A percentile compares a stretch with the other conserved stretches of the same genome.
Evolutionary conservation across 352 stramenopile species (phyloP).

Genomic region (Phytophthora meadii): DNA sequence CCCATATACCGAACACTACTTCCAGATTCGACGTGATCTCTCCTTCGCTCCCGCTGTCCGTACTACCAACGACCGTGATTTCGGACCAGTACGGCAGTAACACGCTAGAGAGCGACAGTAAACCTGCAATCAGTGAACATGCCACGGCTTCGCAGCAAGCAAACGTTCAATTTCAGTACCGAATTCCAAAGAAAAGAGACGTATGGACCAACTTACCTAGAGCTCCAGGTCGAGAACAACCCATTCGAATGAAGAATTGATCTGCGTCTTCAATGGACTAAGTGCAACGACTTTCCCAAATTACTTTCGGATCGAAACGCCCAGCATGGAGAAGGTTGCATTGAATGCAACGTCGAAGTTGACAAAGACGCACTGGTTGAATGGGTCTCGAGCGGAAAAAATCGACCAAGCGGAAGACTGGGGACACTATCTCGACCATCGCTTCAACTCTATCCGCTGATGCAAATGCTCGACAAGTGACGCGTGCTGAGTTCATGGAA

Average conservation of each 20-base stretch:
- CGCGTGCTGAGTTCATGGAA: conserved; percentile 66
- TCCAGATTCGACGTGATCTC: conserved; percentile 40
- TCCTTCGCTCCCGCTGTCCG: conserved; percentile 5
- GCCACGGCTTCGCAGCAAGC: conserved; percentile 36
- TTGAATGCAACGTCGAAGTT: conserved; percentile 5
- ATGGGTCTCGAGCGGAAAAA: conserved; percentile 29
- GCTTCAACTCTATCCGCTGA: conserved; percentile 40
- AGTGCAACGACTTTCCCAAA: conserved; percentile 10
- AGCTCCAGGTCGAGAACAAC: conserved; percentile 55
- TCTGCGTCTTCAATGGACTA: conserved; percentile 2
- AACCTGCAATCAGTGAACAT: conserved; percentile 39
- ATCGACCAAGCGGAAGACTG: conserved; percentile 28
- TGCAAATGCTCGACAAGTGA: conserved; percentile 55
- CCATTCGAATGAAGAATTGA: conserved; percentile 33
- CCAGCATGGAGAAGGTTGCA: conserved; percentile 6
- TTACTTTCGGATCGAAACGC: conserved; percentile 27
- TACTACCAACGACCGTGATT: conserved; percentile 26
- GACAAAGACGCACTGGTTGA: conserved; percentile 4
- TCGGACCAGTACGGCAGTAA: conserved; percentile 68
- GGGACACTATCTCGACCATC: conserved; percentile 2
- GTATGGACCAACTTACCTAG: conserved; percentile 33
- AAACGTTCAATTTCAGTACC: background rate
- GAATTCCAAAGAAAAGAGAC: background rate
- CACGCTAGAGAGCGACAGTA: conserved; percentile 46
- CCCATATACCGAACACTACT: conserved; percentile 62